Conservation (phyloP, 139 green algal genomes). For the Asterochloris sp. region DNA sequence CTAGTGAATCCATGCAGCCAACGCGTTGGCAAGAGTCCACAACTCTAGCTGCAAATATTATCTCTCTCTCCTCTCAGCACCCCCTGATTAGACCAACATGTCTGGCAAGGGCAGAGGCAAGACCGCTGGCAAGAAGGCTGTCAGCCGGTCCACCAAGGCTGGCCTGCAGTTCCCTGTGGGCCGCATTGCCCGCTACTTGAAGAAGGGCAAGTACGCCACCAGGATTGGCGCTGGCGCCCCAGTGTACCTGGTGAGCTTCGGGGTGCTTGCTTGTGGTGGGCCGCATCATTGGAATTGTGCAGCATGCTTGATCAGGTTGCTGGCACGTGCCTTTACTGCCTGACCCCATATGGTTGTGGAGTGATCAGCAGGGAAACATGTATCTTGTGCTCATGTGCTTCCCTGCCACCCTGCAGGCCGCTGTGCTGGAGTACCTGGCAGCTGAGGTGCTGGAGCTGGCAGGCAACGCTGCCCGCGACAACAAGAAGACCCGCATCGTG, state of each 20-base stretch:
- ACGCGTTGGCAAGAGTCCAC: no score
- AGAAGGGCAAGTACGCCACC: constrained; percentile 84
- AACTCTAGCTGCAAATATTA: no score
- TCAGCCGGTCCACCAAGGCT: constrained; percentile 80
- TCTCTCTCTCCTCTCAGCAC: background rate
- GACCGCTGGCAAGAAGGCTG: constrained; percentile 71
- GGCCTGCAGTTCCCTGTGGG: constrained; percentile 89
- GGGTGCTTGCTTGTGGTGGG: no score
- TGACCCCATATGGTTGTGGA: no score
- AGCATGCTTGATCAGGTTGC: no score
- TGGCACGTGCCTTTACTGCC: no score
- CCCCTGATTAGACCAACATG: constrained; percentile 38
- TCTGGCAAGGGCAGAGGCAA: constrained; percentile 73
- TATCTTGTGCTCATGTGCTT: background rate
- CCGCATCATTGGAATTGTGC: no score
- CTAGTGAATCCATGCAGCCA: no score
- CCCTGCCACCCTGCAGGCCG: constrained; percentile 5
- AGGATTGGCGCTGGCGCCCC: constrained; percentile 62
- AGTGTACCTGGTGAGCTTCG: constrained; percentile 66
- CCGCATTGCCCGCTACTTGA: constrained; percentile 79
- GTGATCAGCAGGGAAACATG: constrained; percentile 16
- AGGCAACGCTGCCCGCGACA: constrained; percentile 72
- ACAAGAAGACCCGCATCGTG: constrained; percentile 83
- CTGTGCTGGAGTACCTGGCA: constrained; percentile 83
- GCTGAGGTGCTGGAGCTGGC: constrained; percentile 77